Evolutionary conservation across 306 rosid species (phyloP).

Genomic region (Pachyrhizus erosus): DNA sequence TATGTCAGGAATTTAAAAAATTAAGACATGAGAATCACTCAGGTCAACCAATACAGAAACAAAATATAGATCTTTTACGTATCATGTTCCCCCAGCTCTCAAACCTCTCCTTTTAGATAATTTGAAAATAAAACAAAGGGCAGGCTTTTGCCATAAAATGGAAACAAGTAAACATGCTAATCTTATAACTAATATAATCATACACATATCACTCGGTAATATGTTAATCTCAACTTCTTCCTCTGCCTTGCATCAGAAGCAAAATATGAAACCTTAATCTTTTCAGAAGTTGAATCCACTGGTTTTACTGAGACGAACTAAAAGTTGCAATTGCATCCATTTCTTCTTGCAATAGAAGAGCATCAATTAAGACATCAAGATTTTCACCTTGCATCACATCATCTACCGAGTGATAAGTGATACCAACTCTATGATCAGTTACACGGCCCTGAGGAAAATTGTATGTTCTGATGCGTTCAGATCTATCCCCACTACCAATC

Average conservation of each 20-base stretch:
- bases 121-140: neutral
- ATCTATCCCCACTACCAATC: slow-evolving; percentile 96
- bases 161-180: neutral
- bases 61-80: neutral
- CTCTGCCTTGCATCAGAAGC: neutral
- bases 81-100: neutral
- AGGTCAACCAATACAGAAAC: neutral
- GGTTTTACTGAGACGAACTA: slow-evolving; percentile 54
- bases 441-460: slow-evolving; percentile 94
- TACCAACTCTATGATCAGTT: slow-evolving; percentile 89
- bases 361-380: slow-evolving; percentile 80
- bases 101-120: neutral
- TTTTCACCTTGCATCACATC: slow-evolving; percentile 86
- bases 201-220: neutral
- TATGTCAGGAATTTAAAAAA: neutral
- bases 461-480: slow-evolving; percentile 91
- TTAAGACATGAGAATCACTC: neutral
- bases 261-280: slow-evolving; percentile 21
- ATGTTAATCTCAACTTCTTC: neutral
- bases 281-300: slow-evolving; percentile 5
- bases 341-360: slow-evolving; percentile 87
- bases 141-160: no score
- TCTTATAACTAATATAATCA: neutral
- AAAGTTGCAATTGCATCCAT: slow-evolving; percentile 80
- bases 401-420: slow-evolving; percentile 78